phyloP scores from a whole-genome alignment of 805 yeast species.

The Candida coquimbonensis region DNA sequence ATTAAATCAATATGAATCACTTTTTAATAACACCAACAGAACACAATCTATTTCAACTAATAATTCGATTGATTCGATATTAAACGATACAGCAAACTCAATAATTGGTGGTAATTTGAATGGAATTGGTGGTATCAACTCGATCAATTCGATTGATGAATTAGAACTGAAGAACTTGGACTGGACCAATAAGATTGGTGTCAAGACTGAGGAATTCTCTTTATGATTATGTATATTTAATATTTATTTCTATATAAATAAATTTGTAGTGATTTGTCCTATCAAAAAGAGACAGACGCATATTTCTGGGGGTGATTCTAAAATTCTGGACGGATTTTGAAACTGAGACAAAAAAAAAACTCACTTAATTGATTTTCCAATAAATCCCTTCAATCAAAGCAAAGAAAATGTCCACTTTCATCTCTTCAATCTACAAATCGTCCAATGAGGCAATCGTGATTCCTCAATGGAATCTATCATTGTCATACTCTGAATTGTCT shows the following conservation, averaged over 20 bases:
- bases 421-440: constrained; percentile 3
- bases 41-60: constrained; percentile 3
- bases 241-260: background rate
- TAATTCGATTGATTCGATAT: constrained; percentile 5
- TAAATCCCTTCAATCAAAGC: background rate
- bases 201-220: constrained; percentile 7
- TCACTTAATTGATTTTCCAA: background rate
- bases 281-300: background rate
- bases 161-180: constrained; percentile 3
- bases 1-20: constrained; percentile 4
- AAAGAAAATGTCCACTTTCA: constrained; percentile 4
- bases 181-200: constrained; percentile 7
- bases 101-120: too few relatives aligned
- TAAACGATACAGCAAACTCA: background rate
- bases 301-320: background rate
- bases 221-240: background rate
- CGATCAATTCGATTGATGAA: background rate
- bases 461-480: constrained; percentile 6
- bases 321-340: background rate
- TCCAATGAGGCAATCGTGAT: constrained; percentile 5
- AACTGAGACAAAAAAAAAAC: background rate
- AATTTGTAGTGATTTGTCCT: background rate
- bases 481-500: constrained; percentile 39
- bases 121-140: too few relatives aligned
- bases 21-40: constrained; percentile 3